Evolutionary conservation across 202 grass and related monocot species (phyloP), one percentile per base, ranked within the genome.

Genomic region (Zizania palustris): DNA sequence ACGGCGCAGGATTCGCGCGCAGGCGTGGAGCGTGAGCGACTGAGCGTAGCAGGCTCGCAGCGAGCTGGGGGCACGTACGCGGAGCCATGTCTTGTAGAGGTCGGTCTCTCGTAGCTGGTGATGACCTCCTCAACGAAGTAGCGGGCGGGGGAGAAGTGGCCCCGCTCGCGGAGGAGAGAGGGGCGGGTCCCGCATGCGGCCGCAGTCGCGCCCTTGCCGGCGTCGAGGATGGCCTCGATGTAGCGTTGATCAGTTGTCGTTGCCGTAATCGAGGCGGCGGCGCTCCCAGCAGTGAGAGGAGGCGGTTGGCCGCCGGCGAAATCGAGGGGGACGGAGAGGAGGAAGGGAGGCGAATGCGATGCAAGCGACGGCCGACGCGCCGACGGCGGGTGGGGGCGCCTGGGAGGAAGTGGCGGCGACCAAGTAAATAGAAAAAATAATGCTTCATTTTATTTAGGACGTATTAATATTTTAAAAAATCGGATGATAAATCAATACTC

Each of bases 51-150:
- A n/a, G n/a, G n/a, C n/a, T n/a, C n/a, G n/a, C n/a, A 28, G 28
- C 28, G 34, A 22, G 12, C 69, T 18, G 45, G 3, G 18, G 7
- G 19, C 2, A 74, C 84, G 49, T 85, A 99, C 96, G 64, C 96
- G 90, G 71, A 94, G 77, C 96, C 96, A 99, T 46, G 96, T 99
- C 83, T 99, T 99, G 85, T 99, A 87, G 53, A 99, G 96, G 89
- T 99, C 96, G 18, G 92, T 99, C 89, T 99, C 96, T 99, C 96
- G 78, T 89, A 99, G 7, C 96, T 87, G 73, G 96, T 95, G 85
- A 99, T 93, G 82, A 99, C 96, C 83, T 99, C 96, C 84, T 99
- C 96, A n/a, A 99, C 96, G 75, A 99, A 99, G 83, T 96, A 99
- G 7, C 91, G 88, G 3, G 91, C 85, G 16, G 96, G 96, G 71